Base-by-base conservation (phyloP, 768 basidiomycete species). In the Hypholoma sublateritium region DNA sequence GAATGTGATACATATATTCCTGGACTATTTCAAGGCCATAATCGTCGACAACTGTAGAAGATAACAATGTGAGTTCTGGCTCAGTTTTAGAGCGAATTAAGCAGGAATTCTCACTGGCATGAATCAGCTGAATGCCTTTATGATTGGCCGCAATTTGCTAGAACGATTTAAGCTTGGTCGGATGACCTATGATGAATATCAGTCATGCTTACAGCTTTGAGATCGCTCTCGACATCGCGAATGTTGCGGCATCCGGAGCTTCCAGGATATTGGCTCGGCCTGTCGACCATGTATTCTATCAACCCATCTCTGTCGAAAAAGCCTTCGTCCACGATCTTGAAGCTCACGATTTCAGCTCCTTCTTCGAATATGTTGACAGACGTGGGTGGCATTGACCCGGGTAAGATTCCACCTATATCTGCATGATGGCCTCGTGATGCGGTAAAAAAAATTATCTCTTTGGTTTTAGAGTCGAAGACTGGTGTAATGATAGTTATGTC, bases 401-500 rank as follows among this genome's bases (percentile, higher is more conserved):
- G 93, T 2, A 93, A 78, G 60, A 96, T 95, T 0, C 94, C 94
- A 1, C 94, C 93, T 59, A 95, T 91, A 73, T 96, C 94, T 4
- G 93, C 93, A 71, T 97, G 95, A 69, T 98, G 95, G 0, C 93
- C 95, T 50, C 95, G 82, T 12, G 93, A 94, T 13, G 95, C 95
- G 7, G 93, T 95, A 66, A 93, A 95, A 75, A 94, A 94, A 53
- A 94, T 91, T 65, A 95, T 92, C 62, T 91, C 81, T 63, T 81
- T 77, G 14, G 80, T 73, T 19, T 80, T 74, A 14, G 77, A 65
- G 55, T 85, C 76, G 72, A 98, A 97, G 21, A 96, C 95, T 16
- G 95, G 95, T 0, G 90, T 93, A 70, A 97, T 95, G 65, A 95
- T 81, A 6, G 95, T 98, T 55, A 96, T 93, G 70, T 97, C 95